Evolutionary conservation across 2,329 filamentous ascomycete genomes (phyloP), one percentile per base, ranked within the genome.

Genomic region (Penicillium frequentans): DNA sequence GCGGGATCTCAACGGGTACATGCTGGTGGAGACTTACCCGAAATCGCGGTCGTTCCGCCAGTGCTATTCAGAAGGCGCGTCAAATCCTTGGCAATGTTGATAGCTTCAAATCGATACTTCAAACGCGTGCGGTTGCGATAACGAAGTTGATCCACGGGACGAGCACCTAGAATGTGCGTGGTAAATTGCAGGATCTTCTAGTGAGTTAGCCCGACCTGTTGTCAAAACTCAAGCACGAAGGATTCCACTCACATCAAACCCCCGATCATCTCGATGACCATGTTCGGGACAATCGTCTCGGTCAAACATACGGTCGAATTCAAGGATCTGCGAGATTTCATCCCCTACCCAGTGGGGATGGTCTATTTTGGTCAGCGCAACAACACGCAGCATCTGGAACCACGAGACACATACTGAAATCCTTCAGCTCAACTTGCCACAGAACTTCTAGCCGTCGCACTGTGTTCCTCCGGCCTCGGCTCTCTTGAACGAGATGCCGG

Each of bases 361-460:
- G 27, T 48, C 45, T 48, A n/a, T 31, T 48, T 33, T 19, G 45
- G 45, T 48, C 27, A 48, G 45, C 26, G 19, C 27, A 19, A 48
- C 27, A 48, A 9, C 35, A 5, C 5, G 8, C n/a, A 27, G 16
- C 44, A 46, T 48, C 27, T 33, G 27, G 31, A 48, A 27, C 16
- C 19, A 19, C 8, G 9, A 9, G 3, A 23, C 16, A 48, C 45
- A 8, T 48, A 48, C 45, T 48, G n/a, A 48, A 48, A 27, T 48
- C 29, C 19, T 27, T 31, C 10, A 31, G 29, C 7, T 46, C 24
- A 16, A 49, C 46, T 29, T 57, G 37, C 56, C 43, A 58, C 11
- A 58, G 23, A 23, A 58, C 42, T 39, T 54, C 51, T 10, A 58
- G 24, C 21, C 50, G 51, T 37, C 43, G 43, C 19, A 55, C 56